These are phyloP conservation scores for Glycyrrhiza uralensis DNA, from an alignment of 306 rosid species.

Conservation along the genomic window DNA sequence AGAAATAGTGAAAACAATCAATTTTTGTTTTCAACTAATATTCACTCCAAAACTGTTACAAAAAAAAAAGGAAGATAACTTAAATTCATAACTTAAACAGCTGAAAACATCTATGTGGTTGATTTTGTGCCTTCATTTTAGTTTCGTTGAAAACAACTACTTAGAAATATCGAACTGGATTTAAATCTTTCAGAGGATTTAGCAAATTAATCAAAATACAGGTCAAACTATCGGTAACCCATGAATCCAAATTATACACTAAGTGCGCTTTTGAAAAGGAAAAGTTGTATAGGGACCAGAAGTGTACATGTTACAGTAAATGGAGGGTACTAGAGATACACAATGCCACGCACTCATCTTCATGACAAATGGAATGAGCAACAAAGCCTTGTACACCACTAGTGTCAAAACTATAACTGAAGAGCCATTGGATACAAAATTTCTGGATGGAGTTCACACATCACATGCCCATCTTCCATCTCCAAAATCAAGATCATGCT, in stretches of 20 bases:
- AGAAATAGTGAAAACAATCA: no score
- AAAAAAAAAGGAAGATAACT: no score
- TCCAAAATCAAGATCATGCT: neutral
- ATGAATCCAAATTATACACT: neutral
- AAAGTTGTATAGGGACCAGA: neutral
- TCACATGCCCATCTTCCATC: conserved; percentile 6
- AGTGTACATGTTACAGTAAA: conserved; percentile 9
- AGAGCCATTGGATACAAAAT: neutral
- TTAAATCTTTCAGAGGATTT: neutral
- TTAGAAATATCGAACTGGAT: neutral
- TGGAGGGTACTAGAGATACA: neutral
- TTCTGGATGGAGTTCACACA: conserved; percentile 1
- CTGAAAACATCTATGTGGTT: neutral
- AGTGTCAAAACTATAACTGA: conserved; percentile 5
- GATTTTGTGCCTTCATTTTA: no score
- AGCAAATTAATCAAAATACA: neutral
- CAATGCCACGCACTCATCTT: neutral
- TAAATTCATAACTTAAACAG: no score
- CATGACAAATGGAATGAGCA: neutral
- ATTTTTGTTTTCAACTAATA: no score
- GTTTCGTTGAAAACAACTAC: neutral
- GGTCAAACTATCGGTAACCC: neutral
- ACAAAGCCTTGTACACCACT: neutral
- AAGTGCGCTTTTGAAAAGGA: neutral
- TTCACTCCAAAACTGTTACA: no score